A percentile compares a stretch with the other conserved stretches of the same genome.
phyloP scores from a whole-genome alignment of 192 early-diverging fungal species.

The Entomortierella lignicola region DNA sequence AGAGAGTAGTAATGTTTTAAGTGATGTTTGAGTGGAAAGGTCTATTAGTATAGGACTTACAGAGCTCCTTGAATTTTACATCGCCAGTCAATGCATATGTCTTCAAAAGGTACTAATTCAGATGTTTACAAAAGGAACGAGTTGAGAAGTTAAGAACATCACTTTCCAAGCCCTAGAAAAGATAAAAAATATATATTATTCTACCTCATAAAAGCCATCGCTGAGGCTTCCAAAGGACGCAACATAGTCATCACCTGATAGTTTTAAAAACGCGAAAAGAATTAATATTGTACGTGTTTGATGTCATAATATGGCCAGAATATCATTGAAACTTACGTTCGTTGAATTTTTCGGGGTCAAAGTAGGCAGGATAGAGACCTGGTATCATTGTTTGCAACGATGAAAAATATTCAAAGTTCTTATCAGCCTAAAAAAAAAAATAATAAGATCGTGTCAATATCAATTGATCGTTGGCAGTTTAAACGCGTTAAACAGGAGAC shows the following conservation, averaged over 20 bases:
- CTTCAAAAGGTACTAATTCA: slow-evolving; percentile 36
- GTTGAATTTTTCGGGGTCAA: slow-evolving; percentile 11
- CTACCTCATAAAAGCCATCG: slow-evolving; percentile 43
- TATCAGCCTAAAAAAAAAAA: slow-evolving; percentile 19
- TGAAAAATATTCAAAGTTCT: slow-evolving; percentile 22
- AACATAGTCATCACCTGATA: slow-evolving; percentile 19
- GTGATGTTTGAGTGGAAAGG: too few species aligned
- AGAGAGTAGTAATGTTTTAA: too few species aligned
- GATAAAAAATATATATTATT: too few species aligned
- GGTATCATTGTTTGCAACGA: slow-evolving; percentile 16
- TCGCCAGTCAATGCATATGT: slow-evolving; percentile 24
- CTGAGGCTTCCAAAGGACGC: slow-evolving; percentile 38
- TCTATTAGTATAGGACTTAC: slow-evolving; percentile 11
- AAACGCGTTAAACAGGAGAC: too few species aligned
- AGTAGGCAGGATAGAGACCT: slow-evolving; percentile 37
- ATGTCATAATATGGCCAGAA: too few species aligned
- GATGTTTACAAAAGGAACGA: too few species aligned
- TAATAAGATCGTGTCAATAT: background rate
- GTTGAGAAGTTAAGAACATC: too few species aligned
- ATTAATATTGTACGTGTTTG: too few species aligned
- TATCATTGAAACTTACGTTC: too few species aligned
- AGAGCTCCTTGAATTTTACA: slow-evolving; percentile 17
- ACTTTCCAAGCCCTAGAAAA: too few species aligned
- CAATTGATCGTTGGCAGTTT: too few species aligned
- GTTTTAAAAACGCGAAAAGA: slow-evolving; percentile 1